Base-by-base conservation (phyloP, 2,329 filamentous ascomycete species). In the Fonsecaea monophora region DNA sequence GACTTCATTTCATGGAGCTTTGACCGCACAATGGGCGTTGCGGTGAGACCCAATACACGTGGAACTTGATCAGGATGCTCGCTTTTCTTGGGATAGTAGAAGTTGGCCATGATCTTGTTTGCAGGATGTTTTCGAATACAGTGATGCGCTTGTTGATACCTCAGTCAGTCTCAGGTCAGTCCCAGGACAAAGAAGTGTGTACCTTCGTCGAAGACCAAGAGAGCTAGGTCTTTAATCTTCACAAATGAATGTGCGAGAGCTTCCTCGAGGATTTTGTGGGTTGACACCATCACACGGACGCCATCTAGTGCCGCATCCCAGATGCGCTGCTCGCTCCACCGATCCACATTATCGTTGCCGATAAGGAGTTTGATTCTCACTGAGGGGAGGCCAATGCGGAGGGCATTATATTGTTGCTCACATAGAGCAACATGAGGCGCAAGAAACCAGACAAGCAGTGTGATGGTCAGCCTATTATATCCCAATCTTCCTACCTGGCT, bases 271-370 rank as follows among this genome's bases (percentile, higher is more conserved):
- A 42, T 42, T 42, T 42, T 2, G 38, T 42, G 38, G 38, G 38
- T 42, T 15, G 38, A 42, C 38, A 42, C 38, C 38, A 42, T 42
- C 38, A 42, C 38, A 42, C 38, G 38, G 38, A 42, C 38, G 38
- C 38, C 38, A 42, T 42, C 38, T 12, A 42, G 38, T 42, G 38
- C 38, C 38, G 38, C 38, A 42, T 42, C 13, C 38, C 38, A 42
- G 38, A 42, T 42, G 38, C 38, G 38, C 12, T 42, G 38, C 38
- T 42, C 38, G 15, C 38, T 42, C 38, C 38, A 42, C 13, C 38
- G 38, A 42, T 42, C 38, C 2, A 42, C 38, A 42, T 42, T 42
- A 42, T 42, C 38, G 38, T 42, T 42, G 38, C 38, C 38, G 38
- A 15, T 15, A 15, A 42, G 38, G 38, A 42, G 38, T 42, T 42